These are phyloP conservation scores for Pittosporum tobira DNA, from an alignment of 129 eudicot species.

Conservation along the genomic window DNA sequence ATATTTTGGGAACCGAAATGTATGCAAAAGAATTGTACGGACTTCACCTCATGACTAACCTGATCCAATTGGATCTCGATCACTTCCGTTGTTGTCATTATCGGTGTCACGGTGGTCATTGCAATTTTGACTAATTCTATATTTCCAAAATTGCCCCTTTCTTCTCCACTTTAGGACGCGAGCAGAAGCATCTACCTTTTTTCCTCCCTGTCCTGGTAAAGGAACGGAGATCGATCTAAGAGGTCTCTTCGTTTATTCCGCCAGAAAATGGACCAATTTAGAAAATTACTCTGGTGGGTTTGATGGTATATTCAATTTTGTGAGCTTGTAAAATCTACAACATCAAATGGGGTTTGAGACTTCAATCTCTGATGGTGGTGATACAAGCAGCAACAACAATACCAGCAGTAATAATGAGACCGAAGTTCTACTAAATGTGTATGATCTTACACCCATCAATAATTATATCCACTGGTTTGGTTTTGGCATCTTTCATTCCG, in stretches of 20 bases:
- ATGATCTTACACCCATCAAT: conserved; percentile 56
- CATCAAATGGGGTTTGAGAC: conserved; percentile 25
- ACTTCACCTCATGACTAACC: no score
- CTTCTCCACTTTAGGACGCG: neutral
- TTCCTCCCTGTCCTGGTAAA: neutral
- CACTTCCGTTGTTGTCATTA: no score
- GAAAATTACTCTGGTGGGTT: conserved; percentile 6
- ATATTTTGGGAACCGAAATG: no score
- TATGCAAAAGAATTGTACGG: no score
- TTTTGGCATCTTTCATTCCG: conserved; percentile 60
- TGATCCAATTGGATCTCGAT: no score
- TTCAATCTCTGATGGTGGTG: conserved; percentile 15
- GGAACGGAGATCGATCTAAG: neutral
- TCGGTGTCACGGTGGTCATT: no score
- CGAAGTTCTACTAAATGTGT: conserved; percentile 42
- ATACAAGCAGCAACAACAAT: neutral
- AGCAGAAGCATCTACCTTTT: conserved; percentile 1
- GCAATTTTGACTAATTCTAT: no score
- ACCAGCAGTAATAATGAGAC: conserved; percentile 12
- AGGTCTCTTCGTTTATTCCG: neutral
- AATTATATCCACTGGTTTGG: conserved; percentile 48
- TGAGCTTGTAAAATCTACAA: neutral
- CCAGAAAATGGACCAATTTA: neutral
- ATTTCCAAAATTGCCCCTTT: conserved; percentile 1
- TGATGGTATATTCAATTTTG: neutral